Percentiles rank a stretch among this genome's conserved stretches.
Evolutionary conservation across 2,329 filamentous ascomycete genomes (phyloP).

Genomic region (Sarocladiaceae sp.): DNA sequence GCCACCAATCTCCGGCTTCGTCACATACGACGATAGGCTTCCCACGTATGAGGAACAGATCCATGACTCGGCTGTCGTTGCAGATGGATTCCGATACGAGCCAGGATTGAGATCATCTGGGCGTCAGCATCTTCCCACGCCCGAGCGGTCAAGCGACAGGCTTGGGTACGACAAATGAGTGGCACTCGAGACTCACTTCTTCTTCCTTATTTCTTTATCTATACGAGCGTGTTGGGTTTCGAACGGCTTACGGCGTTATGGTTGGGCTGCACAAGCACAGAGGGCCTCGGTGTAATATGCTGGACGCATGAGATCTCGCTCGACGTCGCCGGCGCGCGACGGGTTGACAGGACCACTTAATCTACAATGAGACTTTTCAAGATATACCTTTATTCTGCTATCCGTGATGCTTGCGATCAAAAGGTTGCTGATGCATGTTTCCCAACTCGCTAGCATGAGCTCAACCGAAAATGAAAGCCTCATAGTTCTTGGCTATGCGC

Average conservation of each 20-base stretch:
- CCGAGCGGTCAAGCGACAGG: slow-evolving; percentile 12
- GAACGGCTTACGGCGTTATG: too few species aligned
- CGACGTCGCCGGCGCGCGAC: too few species aligned
- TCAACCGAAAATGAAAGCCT: slow-evolving; percentile 66
- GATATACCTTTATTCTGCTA: too few species aligned
- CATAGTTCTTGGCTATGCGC: slow-evolving; percentile 70
- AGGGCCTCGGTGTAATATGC: too few species aligned
- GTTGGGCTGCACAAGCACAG: too few species aligned
- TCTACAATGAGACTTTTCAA: too few species aligned
- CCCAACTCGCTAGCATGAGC: too few species aligned
- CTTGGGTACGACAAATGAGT: slow-evolving; percentile 14
- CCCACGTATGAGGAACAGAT: slow-evolving; percentile 36
- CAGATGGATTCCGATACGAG: slow-evolving; percentile 38
- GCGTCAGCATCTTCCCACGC: background rate
- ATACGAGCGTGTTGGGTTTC: too few species aligned
- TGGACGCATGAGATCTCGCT: too few species aligned
- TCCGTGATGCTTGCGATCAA: too few species aligned
- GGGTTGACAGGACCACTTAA: too few species aligned
- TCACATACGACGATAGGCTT: slow-evolving; percentile 33
- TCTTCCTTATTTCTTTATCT: background rate
- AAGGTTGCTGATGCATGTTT: too few species aligned
- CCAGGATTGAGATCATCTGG: slow-evolving; percentile 21
- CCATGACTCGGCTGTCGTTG: slow-evolving; percentile 30
- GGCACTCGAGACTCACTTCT: background rate
- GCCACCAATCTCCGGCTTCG: slow-evolving; percentile 16